Evolutionary conservation across 768 basidiomycete species (phyloP), one percentile per base, ranked within the genome.

Genomic region (Neoboletus subvelutipes): DNA sequence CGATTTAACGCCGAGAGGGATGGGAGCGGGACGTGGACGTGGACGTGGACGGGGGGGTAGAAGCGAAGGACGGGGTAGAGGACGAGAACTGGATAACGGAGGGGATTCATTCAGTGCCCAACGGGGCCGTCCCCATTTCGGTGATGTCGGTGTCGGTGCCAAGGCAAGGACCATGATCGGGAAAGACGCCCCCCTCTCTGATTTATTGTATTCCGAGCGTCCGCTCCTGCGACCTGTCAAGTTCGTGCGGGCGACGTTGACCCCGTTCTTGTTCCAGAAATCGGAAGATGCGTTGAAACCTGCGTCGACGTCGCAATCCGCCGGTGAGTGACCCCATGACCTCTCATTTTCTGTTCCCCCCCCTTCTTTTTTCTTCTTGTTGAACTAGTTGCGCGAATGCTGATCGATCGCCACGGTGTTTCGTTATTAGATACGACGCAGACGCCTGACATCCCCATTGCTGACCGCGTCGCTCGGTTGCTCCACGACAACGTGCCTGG

Each of bases 231-330:
- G 76, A n/a, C 90, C 90, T 0, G 74, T 93, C 60, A 72, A 73
- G 13, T 92, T 93, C 61, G 88, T 92, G 13, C 83, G 76, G 18
- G 83, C 87, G 0, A 75, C 78, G 12, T 50, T 78, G 42, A 82
- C 80, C 2, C 73, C 80, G 52, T 69, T 79, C 65, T 54, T 78
- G 76, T 73, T 92, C 82, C 59, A 71, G 36, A 50, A 77, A 11
- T 79, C 86, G 45, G 86, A 88, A 41, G 88, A 89, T 9, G 71
- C 90, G 15, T 67, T 89, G 31, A 71, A 84, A 60, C 73, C 87
- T 1, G 66, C 77, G 31, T 48, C 77, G 1, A 75, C 76, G 1
- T 75, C 76, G 3, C 82, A 87, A 58, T 75, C 81, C 34, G 71
- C 76, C 28, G 79, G 87, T 83, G 47, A 51, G 58, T 52, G 34